These are phyloP conservation scores for Herpotrichia juniperi DNA, from an alignment of 2,329 filamentous ascomycete species.

Conservation along the genomic window DNA sequence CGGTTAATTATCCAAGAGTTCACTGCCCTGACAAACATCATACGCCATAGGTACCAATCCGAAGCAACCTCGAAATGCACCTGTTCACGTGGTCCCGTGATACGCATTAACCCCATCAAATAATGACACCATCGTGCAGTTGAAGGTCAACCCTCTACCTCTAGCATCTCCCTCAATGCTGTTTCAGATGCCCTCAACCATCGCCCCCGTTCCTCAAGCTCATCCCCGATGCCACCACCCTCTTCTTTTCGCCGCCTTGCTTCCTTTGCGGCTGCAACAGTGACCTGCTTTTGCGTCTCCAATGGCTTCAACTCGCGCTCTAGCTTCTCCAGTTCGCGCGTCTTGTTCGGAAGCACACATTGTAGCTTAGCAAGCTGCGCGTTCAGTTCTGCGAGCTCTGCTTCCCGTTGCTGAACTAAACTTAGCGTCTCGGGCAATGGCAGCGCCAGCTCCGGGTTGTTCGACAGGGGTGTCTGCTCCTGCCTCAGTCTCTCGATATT, in stretches of 20 bases:
- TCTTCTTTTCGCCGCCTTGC: slow-evolving; percentile 71
- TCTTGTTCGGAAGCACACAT: slow-evolving; percentile 68
- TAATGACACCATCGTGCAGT: not conserved
- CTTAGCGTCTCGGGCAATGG: slow-evolving; percentile 51
- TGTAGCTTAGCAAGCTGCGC: slow-evolving; percentile 58
- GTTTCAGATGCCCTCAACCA: slow-evolving; percentile 76
- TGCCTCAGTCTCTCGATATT: slow-evolving; percentile 55
- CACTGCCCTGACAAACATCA: too few relatives aligned
- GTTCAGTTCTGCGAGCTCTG: slow-evolving; percentile 49
- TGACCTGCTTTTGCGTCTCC: slow-evolving; percentile 70
- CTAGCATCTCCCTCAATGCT: slow-evolving; percentile 67
- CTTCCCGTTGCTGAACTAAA: slow-evolving; percentile 48
- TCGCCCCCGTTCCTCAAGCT: slow-evolving; percentile 75
- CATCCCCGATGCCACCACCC: slow-evolving; percentile 69
- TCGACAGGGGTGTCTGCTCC: slow-evolving; percentile 39
- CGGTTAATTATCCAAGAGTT: not conserved
- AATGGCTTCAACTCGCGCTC: slow-evolving; percentile 71
- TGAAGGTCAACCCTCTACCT: slow-evolving; percentile 50
- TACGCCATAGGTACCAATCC: not conserved
- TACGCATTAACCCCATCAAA: not conserved
- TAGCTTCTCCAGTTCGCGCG: slow-evolving; percentile 70
- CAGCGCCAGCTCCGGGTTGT: slow-evolving; percentile 50
- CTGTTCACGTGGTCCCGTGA: not conserved
- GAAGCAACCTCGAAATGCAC: too few relatives aligned
- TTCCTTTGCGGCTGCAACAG: slow-evolving; percentile 71